Evolutionary conservation across 345 rosid species (phyloP).

Genomic region (Draba incana): DNA sequence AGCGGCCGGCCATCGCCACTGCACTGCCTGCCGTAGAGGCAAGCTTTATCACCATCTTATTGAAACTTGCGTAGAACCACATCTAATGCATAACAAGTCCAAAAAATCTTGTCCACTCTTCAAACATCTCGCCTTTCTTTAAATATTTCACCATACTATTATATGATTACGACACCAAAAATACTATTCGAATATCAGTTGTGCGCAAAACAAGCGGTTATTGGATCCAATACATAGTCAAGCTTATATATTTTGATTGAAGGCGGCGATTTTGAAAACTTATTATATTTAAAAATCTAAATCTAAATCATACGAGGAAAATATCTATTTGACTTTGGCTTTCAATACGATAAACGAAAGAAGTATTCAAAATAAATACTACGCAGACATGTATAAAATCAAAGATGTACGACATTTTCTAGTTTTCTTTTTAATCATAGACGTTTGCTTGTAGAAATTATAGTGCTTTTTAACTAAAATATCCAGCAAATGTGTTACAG

Average conservation of each 20-base stretch:
- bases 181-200: neutral
- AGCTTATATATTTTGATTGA: conserved; percentile 1
- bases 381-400: neutral
- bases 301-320: conserved; percentile 19
- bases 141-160: neutral
- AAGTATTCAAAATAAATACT: neutral
- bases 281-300: neutral
- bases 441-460: neutral
- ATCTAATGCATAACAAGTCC: conserved; percentile 6
- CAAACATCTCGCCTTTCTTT: too few species aligned
- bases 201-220: neutral
- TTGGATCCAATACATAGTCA: neutral
- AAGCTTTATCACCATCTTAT: neutral
- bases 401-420: neutral
- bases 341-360: conserved; percentile 3
- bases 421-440: neutral
- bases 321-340: conserved; percentile 22
- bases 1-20: too few species aligned
- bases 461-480: neutral
- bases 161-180: neutral
- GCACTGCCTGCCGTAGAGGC: neutral
- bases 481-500: neutral
- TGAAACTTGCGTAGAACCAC: neutral
- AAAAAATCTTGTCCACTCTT: neutral
- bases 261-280: conserved; percentile 21